Conservation (phyloP, 1,284 basidiomycete species). For the Testicularia cyperi region DNA sequence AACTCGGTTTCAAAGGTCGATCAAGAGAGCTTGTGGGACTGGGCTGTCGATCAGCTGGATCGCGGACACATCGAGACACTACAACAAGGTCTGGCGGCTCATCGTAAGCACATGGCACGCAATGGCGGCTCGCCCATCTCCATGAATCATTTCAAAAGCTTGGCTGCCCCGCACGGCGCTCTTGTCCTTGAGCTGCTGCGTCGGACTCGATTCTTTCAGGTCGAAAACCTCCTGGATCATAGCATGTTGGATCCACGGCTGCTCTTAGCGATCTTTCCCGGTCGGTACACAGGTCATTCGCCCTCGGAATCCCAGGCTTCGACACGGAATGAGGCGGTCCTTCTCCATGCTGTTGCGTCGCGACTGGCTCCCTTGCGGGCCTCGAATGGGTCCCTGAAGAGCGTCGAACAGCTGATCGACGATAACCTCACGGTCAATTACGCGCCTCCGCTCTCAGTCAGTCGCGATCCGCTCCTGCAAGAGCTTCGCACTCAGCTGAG, state of each 20-base stretch:
- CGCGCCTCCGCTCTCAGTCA: slow-evolving; percentile 23
- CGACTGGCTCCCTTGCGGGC: not conserved
- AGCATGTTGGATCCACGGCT: slow-evolving; percentile 31
- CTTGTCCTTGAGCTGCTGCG: slow-evolving; percentile 32
- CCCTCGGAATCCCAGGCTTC: not conserved
- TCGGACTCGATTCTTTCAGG: slow-evolving; percentile 27
- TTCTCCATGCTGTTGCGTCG: not conserved
- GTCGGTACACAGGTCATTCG: not conserved
- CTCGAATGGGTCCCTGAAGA: slow-evolving; percentile 1
- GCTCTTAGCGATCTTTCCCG: slow-evolving; percentile 29
- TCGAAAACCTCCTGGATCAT: slow-evolving; percentile 8
- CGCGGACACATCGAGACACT: slow-evolving; percentile 11
- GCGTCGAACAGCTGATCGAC: slow-evolving; percentile 13
- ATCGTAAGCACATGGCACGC: too few relatives aligned
- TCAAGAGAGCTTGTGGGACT: slow-evolving; percentile 15
- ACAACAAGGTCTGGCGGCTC: slow-evolving; percentile 1
- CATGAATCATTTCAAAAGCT: not conserved
- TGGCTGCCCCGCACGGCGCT: slow-evolving; percentile 11
- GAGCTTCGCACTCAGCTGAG: slow-evolving; percentile 12
- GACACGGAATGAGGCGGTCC: not conserved
- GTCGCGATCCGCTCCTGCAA: slow-evolving; percentile 5
- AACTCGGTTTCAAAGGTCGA: slow-evolving; percentile 20
- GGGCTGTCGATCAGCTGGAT: slow-evolving; percentile 17
- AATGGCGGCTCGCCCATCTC: too few relatives aligned
- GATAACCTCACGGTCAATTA: slow-evolving; percentile 45